Base-by-base conservation (phyloP, 163 green algal genomes). In the Chlorella variabilis region DNA sequence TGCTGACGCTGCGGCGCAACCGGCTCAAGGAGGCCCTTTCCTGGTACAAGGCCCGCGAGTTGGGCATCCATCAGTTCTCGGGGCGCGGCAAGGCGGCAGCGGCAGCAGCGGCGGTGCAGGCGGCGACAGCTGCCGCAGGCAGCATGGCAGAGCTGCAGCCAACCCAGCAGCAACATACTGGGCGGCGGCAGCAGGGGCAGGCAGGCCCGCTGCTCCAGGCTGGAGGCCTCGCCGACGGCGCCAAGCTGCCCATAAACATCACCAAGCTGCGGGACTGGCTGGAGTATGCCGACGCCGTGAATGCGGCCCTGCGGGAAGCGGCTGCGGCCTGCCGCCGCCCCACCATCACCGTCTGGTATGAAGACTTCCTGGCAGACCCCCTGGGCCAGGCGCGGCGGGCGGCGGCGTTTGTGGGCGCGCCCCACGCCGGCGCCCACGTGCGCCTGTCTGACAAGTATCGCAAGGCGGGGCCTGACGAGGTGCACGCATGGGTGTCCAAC, bases 11-110 rank as follows among this genome's bases (percentile, higher is more conserved):
- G 18, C 39, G 75, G 25, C 39, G 59, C 15, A 81, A 81, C 31
- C 21, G 51, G 7, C 29, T 81, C 11, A 81, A 81, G 59, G 75
- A 81, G 23, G 75, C 75, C 6, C 59, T 81, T 4, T 73, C 58
- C 4, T 81, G 75, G 75, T 71, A 81, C 75, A 81, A 81, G 41
- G 75, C 75, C 0, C 8, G 75, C 21, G 75, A 71, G n/a, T 59
- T 81, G 7, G 59, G 59, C 1, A 34, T 73, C 27, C 61, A 42
- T 21, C 75, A 81, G 59, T 81, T 81, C 31, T 33, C 34, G 23
- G 69, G 7, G 7, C 29, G 17, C 17, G 8, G 15, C 56, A 39
- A 11, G 38, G n/a, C 13, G 18, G 56, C 56, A 39, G 39, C 21
- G 49, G 33, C 33, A 23, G 33, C 69, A 23, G n/a, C n/a, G n/a